These are phyloP conservation scores for Rubia balearica DNA, from an alignment of 305 asterid genomes.

Conservation along the genomic window DNA sequence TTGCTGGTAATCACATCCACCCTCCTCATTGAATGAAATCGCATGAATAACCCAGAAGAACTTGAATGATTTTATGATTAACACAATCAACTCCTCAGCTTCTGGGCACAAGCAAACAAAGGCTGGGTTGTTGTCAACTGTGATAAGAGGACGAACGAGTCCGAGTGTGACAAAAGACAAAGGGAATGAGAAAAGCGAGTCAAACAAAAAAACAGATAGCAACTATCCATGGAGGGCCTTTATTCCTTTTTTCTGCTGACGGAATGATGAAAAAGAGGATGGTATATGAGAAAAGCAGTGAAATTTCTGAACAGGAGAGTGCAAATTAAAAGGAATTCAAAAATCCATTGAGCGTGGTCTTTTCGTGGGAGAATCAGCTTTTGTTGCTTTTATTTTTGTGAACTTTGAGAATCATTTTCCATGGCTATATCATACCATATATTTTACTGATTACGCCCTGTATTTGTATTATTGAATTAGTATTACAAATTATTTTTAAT, in stretches of 20 bases:
- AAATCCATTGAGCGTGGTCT: background rate
- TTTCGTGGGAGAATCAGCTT: constrained; percentile 9
- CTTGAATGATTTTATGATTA: background rate
- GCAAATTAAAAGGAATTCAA: constrained; percentile 2
- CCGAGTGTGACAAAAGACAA: constrained; percentile 5
- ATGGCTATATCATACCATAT: too few species aligned
- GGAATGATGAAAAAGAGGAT: constrained; percentile 20
- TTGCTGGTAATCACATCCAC: constrained; percentile 71
- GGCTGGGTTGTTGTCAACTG: constrained; percentile 7
- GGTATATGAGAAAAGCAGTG: constrained; percentile 1
- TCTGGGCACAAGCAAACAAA: constrained; percentile 5
- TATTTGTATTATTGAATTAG: too few species aligned
- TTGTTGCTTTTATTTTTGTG: constrained; percentile 8
- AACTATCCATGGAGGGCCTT: constrained; percentile 9
- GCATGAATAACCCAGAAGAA: constrained; percentile 7
- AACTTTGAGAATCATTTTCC: too few species aligned
- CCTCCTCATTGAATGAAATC: constrained; percentile 39
- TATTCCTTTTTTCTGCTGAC: constrained; percentile 16
- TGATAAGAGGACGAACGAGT: constrained; percentile 13
- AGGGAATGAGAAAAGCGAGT: constrained; percentile 15
- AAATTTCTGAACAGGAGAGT: constrained; percentile 14
- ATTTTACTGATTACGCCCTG: too few species aligned
- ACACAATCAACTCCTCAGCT: constrained; percentile 1
- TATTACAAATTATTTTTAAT: too few species aligned
- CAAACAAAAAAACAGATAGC: constrained; percentile 17